Evolutionary conservation across 768 basidiomycete genomes (phyloP).

Genomic region (Mycena haematopus): DNA sequence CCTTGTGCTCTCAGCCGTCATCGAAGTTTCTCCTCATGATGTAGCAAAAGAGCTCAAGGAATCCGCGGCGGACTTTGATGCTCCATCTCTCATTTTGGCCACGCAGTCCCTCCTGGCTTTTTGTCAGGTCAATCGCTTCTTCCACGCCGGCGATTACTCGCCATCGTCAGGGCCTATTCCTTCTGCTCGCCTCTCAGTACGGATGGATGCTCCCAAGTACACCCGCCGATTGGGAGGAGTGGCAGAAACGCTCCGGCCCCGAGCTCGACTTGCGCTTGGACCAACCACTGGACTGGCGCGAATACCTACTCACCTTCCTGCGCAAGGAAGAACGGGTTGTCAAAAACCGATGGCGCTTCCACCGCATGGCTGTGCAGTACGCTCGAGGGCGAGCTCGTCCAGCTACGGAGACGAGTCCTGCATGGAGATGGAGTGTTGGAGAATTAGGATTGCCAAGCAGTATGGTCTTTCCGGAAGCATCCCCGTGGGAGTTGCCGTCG

Average conservation of each 20-base stretch:
- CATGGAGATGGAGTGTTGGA: constrained; percentile 21
- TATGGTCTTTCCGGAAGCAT: constrained; percentile 7
- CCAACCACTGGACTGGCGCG: constrained; percentile 23
- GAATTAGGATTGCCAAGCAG: constrained; percentile 9
- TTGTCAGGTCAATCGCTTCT: constrained; percentile 19
- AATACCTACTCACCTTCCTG: constrained; percentile 23
- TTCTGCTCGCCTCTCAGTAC: constrained; percentile 24
- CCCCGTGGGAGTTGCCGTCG: constrained; percentile 10
- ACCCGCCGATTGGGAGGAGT: constrained; percentile 21
- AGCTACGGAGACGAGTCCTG: constrained; percentile 1
- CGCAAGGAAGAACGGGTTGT: constrained; percentile 27
- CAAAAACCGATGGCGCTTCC: constrained; percentile 26
- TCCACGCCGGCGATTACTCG: constrained; percentile 10
- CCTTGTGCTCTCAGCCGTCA: constrained; percentile 9
- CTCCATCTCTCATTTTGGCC: constrained; percentile 17
- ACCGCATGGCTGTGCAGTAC: constrained; percentile 29
- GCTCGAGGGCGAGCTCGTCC: constrained; percentile 14
- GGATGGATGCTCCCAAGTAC: constrained; percentile 29
- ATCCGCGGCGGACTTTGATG: not conserved
- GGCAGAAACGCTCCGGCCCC: constrained; percentile 7
- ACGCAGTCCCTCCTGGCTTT: constrained; percentile 24
- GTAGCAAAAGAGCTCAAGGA: constrained; percentile 6
- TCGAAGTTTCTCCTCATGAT: not conserved
- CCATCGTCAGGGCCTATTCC: constrained; percentile 23
- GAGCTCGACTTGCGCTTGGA: constrained; percentile 16